These are phyloP conservation scores for Sporothrix humicola DNA, from an alignment of 2,329 filamentous ascomycete species.

Conservation along the genomic window DNA sequence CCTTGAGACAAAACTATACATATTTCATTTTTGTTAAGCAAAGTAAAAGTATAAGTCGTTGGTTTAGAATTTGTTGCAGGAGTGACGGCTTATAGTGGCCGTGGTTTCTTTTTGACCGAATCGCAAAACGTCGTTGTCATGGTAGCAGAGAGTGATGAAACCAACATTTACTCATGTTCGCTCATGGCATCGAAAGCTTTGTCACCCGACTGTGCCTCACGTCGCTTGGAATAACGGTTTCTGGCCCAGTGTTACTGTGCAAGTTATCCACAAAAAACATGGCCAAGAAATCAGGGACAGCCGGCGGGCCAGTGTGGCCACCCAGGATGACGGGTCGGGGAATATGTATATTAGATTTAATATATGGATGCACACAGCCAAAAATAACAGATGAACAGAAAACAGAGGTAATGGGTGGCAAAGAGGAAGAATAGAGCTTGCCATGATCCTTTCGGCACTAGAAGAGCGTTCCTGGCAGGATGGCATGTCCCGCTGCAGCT, in stretches of 20 bases:
- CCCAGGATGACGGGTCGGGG: constrained; percentile 34
- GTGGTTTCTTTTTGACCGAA: too few relatives aligned
- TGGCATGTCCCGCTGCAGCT: background rate
- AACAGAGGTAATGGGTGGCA: too few relatives aligned
- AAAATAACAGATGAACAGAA: background rate
- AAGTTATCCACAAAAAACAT: background rate
- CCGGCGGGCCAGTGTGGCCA: constrained; percentile 1
- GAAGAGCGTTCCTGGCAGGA: constrained; percentile 14
- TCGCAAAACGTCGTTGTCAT: too few relatives aligned
- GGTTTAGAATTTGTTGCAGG: too few relatives aligned
- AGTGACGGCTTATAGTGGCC: too few relatives aligned
- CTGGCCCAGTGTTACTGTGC: background rate
- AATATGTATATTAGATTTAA: background rate
- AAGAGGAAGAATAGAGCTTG: background rate
- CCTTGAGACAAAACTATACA: too few relatives aligned
- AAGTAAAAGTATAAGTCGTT: background rate
- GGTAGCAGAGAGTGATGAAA: too few relatives aligned
- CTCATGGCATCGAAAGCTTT: too few relatives aligned
- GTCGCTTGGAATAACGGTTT: constrained; percentile 1
- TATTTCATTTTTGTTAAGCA: background rate
- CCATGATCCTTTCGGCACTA: constrained; percentile 16
- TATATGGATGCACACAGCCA: constrained; percentile 8
- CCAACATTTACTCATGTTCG: too few relatives aligned
- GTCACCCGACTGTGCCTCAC: too few relatives aligned
- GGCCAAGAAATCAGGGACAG: background rate